phyloP scores from a whole-genome alignment of 2,329 filamentous ascomycete genomes.

The Claviceps capensis region DNA sequence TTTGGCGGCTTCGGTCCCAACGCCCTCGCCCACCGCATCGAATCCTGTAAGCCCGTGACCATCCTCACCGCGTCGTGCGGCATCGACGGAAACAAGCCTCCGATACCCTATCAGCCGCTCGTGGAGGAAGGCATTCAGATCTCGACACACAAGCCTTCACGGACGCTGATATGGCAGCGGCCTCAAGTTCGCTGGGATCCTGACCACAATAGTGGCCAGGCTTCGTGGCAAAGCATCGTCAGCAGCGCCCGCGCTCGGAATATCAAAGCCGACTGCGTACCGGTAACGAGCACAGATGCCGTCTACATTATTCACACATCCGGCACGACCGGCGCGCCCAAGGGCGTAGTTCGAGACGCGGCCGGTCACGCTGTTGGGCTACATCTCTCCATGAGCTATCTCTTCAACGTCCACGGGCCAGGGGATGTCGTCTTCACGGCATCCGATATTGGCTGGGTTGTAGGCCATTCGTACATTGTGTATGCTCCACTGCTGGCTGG shows the following conservation, averaged over 20 bases:
- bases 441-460: slow-evolving; percentile 79
- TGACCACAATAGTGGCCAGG: slow-evolving; percentile 52
- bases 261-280: slow-evolving; percentile 58
- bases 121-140: slow-evolving; percentile 59
- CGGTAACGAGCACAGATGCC: slow-evolving; percentile 62
- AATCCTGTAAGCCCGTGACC: slow-evolving; percentile 59
- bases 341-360: slow-evolving; percentile 70
- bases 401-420: slow-evolving; percentile 71
- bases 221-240: slow-evolving; percentile 67
- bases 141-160: slow-evolving; percentile 56
- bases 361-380: slow-evolving; percentile 80
- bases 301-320: slow-evolving; percentile 90
- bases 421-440: slow-evolving; percentile 64
- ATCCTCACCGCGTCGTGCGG: slow-evolving; percentile 86
- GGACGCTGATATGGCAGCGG: slow-evolving; percentile 73
- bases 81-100: slow-evolving; percentile 73
- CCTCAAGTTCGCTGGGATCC: slow-evolving; percentile 62
- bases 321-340: slow-evolving; percentile 69
- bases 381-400: slow-evolving; percentile 65
- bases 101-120: slow-evolving; percentile 62
- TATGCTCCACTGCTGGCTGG: slow-evolving; percentile 79
- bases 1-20: slow-evolving; percentile 81
- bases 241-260: slow-evolving; percentile 55
- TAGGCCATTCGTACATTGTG: slow-evolving; percentile 62
- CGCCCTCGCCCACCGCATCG: slow-evolving; percentile 77